These are phyloP conservation scores for Penicillium brasilianum DNA, from an alignment of 2,329 filamentous ascomycete species.

Conservation along the genomic window DNA sequence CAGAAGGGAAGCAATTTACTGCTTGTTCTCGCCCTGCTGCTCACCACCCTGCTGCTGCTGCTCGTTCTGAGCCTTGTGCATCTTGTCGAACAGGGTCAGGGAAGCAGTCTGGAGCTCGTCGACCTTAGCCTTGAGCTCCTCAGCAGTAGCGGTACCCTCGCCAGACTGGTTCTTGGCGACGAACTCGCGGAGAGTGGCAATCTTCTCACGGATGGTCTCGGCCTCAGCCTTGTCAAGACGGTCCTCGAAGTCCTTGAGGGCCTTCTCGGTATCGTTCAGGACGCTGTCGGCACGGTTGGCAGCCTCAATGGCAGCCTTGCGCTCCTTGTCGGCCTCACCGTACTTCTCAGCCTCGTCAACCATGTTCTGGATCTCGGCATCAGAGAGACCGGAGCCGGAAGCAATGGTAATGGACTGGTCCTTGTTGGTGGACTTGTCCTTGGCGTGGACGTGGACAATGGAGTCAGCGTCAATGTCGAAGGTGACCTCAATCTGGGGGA, in stretches of 20 bases:
- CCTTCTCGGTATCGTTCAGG: conserved; percentile 97
- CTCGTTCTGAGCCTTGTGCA: conserved; percentile 92
- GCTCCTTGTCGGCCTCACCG: conserved; percentile 92
- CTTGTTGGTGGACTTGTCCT: conserved; percentile 99
- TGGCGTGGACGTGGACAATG: conserved; percentile 96
- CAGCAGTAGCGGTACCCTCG: conserved; percentile 81
- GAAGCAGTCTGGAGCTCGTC: conserved; percentile 96
- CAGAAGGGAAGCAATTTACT: conserved; percentile 29
- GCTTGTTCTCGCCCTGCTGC: conserved; percentile 70
- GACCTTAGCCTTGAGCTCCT: conserved; percentile 97
- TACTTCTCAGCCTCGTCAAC: conserved; percentile 98
- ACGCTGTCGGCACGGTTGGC: conserved; percentile 98
- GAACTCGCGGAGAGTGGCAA: conserved; percentile 80
- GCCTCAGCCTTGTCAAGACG: conserved; percentile 96
- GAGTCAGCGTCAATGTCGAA: conserved; percentile 99
- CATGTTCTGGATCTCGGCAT: conserved; percentile 95
- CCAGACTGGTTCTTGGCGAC: conserved; percentile 93
- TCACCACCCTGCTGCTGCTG: conserved; percentile 59
- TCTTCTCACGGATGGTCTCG: conserved; percentile 93
- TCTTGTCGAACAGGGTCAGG: conserved; percentile 98
- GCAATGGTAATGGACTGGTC: conserved; percentile 99
- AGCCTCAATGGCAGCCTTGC: conserved; percentile 91
- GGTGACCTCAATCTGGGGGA: conserved; percentile 95
- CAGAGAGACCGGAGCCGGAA: conserved; percentile 94
- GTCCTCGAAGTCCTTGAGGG: conserved; percentile 94